These are phyloP conservation scores for Phytopythium litorale DNA, from an alignment of 352 stramenopile genomes.

Conservation along the genomic window DNA sequence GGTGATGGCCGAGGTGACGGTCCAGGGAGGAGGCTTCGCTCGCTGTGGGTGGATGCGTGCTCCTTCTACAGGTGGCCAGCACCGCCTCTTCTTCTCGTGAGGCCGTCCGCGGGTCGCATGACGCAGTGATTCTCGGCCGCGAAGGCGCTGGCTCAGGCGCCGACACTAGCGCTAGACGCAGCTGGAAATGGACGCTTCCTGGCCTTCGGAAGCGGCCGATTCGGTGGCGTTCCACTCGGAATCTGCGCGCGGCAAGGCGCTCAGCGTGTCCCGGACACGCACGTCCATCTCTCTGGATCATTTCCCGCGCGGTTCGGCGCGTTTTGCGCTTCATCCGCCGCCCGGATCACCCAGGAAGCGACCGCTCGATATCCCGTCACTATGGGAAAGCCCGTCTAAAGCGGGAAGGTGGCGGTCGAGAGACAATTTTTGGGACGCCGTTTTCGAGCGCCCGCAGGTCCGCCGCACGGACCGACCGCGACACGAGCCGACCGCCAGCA, in stretches of 20 bases:
- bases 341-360: neutral
- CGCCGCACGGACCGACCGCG: neutral
- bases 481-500: neutral
- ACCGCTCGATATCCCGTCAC: neutral
- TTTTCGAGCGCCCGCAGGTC: conserved; percentile 1
- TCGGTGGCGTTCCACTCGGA: neutral
- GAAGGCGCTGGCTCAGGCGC: neutral
- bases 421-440: neutral
- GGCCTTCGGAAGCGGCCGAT: neutral
- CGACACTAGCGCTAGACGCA: neutral
- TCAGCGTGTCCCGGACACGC: neutral
- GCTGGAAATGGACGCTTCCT: conserved; percentile 1
- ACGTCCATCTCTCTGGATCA: no score
- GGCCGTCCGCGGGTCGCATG: neutral
- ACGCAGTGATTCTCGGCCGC: neutral
- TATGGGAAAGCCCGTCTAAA: neutral
- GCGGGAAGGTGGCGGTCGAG: neutral
- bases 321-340: neutral
- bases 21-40: neutral
- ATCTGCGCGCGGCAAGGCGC: neutral
- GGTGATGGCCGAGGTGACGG: neutral
- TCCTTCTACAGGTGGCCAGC: neutral
- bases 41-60: neutral
- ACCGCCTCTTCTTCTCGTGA: neutral
- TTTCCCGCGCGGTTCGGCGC: neutral